Evolutionary conservation across 768 basidiomycete species (phyloP).

Genomic region (Leucosporidium yakuticum): DNA sequence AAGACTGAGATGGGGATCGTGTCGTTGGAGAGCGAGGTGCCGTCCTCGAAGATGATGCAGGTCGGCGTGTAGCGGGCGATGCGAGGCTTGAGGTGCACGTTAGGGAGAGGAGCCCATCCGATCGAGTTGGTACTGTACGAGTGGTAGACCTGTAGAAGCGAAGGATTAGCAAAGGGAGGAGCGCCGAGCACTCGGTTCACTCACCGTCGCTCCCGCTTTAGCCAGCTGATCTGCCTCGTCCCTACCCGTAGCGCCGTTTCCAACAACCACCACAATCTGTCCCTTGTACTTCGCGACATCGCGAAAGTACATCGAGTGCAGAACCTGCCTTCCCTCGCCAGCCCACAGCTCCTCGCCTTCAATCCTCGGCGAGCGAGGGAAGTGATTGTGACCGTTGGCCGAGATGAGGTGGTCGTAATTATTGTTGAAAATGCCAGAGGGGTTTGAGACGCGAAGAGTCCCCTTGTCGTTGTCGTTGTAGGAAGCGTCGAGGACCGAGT

Average conservation of each 20-base stretch:
- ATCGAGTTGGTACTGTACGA: neutral
- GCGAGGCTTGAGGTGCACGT: conserved; percentile 43
- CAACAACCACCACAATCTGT: conserved; percentile 52
- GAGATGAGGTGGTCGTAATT: conserved; percentile 55
- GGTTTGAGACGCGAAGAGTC: conserved; percentile 35
- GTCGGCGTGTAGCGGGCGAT: conserved; percentile 52
- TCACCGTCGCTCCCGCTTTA: conserved; percentile 40
- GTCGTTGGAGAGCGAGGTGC: conserved; percentile 42
- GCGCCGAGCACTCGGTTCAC: neutral
- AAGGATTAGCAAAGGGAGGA: neutral
- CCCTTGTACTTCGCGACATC: conserved; percentile 48
- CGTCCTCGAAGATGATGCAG: conserved; percentile 52
- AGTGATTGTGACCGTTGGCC: conserved; percentile 56
- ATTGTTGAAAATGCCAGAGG: neutral
- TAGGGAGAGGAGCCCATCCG: neutral
- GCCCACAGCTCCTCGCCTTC: conserved; percentile 54
- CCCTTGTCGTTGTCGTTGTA: conserved; percentile 44
- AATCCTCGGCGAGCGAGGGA: conserved; percentile 51
- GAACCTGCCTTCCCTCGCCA: conserved; percentile 45
- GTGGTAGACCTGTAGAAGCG: conserved; percentile 21
- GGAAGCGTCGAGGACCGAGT: conserved; percentile 47
- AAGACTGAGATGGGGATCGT: conserved; percentile 49
- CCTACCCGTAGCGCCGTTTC: conserved; percentile 50
- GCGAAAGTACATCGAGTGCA: conserved; percentile 56
- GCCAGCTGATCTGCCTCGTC: conserved; percentile 51